Evolutionary conservation across 495 filamentous ascomycete species (phyloP), one percentile per base, ranked within the genome.

Genomic region (Penicillium herquei): DNA sequence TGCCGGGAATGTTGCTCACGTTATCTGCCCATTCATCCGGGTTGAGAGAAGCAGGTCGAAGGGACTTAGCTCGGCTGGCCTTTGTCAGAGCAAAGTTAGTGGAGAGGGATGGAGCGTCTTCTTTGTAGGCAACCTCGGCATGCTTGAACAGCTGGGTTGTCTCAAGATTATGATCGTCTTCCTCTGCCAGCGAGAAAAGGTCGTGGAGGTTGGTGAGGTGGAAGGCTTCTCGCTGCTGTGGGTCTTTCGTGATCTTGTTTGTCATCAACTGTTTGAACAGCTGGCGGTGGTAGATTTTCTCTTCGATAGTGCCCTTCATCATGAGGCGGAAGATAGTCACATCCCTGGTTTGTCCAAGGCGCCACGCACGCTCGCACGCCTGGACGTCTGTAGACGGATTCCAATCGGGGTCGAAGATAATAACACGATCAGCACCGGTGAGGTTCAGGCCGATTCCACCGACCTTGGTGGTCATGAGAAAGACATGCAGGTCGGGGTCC

Each of bases 341-440:
- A 43, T 96, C 89, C 45, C 87, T 85, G 65, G 92, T 97, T 72
- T 98, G 94, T 3, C 94, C 94, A 10, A 98, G 78, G 39, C 94
- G 83, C 94, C 94, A 98, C 18, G 94, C 93, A 52, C 94, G 83
- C 72, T 98, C 94, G n/a, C 93, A 85, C 5, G 94, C 94, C 67
- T 98, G 93, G 30, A 93, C 76, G 63, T 97, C 92, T 1, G 90
- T 96, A 2, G 90, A 94, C 9, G 91, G 91, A 68, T 98, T 97
- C 94, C 94, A 98, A 67, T 98, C 93, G 0, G 94, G 94, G 64
- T 98, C 94, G 58, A 89, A 98, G 51, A 98, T 96, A 65, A 98
- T 95, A 51, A 98, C 91, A 21, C 94, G 87, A 69, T 96, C 89
- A 1, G 94, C 94, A 6, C 94, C 93, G 7, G 94, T 98, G 12